Base-by-base conservation (phyloP, 352 stramenopile species). In the Pythium dissimile region DNA sequence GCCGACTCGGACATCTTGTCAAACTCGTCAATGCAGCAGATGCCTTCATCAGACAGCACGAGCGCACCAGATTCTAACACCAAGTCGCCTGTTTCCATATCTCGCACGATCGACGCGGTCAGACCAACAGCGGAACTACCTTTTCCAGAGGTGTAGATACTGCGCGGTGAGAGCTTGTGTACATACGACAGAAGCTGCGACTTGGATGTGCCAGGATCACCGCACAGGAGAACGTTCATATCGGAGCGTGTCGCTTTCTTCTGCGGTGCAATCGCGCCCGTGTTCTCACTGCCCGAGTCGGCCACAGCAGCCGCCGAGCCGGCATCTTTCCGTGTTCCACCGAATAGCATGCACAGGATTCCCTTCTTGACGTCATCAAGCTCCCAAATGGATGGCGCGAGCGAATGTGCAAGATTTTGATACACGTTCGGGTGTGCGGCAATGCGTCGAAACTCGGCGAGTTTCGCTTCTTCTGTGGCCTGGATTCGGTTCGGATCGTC, bases 21-120 rank as follows among this genome's bases (percentile, higher is more conserved):
- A 55, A 98, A 98, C 72, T 99, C 97, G 67, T 99, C 97, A 73
- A 99, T 99, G 59, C 94, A 98, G 72, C 96, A 99, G 73, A 99
- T 98, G 9, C 97, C 97, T 43, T 95, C 97, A 77, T 99, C 98
- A 2, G 97, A 97, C 9, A 99, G 80, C 53, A 99, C 98, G n/a
- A 99, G 73, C 1, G 98, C 98, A 41, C 98, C 97, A 21, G 87
- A 97, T 71, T 99, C 97, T 50, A 99, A 83, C 46, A 99, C 95
- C 7, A 99, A 75, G 60, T 99, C 97, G 26, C 93, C 84, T 10
- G 97, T 99, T 69, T 99, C 97, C 51, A 97, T 97, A 80, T 99
- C 97, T 18, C 91, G 88, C 20, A 97, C 87, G 56, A 96, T 77
- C 16, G 96, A 98, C 15, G 97, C 97, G 4, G 97, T 99, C n/a